A percentile compares a stretch with the other conserved stretches of the same genome.
Conservation (phyloP, 148 eudicot genomes). For the Cornus suecica region DNA sequence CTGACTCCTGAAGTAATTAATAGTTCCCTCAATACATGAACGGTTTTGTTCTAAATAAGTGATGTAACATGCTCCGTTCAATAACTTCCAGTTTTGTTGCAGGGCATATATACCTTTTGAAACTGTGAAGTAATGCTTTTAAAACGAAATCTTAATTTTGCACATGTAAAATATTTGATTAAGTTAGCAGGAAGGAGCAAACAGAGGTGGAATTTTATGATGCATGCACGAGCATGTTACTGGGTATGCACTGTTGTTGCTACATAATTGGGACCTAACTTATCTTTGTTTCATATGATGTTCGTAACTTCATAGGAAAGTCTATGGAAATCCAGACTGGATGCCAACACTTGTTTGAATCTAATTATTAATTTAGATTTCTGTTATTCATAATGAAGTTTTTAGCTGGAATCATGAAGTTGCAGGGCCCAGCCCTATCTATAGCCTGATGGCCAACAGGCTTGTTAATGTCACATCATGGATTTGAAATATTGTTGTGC, state of each 20-base stretch:
- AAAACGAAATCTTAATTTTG: not conserved
- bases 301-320: not conserved
- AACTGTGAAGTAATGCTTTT: not conserved
- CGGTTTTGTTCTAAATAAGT: not conserved
- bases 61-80: not conserved
- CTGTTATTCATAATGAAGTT: not conserved
- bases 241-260: not conserved
- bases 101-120: not conserved
- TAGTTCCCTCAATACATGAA: not conserved
- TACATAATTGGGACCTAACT: not conserved
- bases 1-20: not conserved
- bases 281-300: not conserved
- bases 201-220: not conserved
- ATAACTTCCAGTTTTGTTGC: not conserved
- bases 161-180: not conserved
- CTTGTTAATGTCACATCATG: not conserved
- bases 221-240: constrained; percentile 5
- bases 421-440: constrained; percentile 2
- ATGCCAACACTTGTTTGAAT: not conserved
- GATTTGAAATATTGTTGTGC: not conserved
- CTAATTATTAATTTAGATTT: not conserved
- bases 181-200: not conserved
- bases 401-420: constrained; percentile 4
- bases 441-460: not conserved
- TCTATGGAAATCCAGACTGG: not conserved